Percentiles rank a stretch among this genome's conserved stretches.
These are phyloP conservation scores for Cryptococcus sp. DNA, from an alignment of 1,284 basidiomycete species.

Conservation along the genomic window DNA sequence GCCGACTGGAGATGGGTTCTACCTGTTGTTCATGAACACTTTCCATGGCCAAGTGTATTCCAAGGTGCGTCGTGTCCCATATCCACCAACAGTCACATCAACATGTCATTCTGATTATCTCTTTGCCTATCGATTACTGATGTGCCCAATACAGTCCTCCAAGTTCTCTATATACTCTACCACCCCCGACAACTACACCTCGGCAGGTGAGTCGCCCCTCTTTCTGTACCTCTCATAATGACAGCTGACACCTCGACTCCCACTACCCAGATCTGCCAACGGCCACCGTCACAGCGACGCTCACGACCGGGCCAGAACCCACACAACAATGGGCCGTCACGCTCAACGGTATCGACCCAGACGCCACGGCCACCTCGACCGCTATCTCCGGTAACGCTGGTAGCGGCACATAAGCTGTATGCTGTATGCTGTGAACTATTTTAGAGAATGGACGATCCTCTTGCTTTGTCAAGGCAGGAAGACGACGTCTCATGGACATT, in stretches of 20 bases:
- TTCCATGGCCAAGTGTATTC: conserved; percentile 47
- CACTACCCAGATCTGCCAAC: conserved; percentile 10
- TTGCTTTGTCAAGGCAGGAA: too few relatives aligned
- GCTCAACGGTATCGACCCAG: conserved; percentile 42
- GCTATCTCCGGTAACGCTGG: conserved; percentile 32
- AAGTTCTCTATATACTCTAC: neutral
- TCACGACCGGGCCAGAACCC: conserved; percentile 36
- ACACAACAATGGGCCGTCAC: conserved; percentile 50
- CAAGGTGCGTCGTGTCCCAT: conserved; percentile 24
- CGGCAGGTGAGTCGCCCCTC: conserved; percentile 10
- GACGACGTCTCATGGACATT: too few relatives aligned
- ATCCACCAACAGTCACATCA: neutral
- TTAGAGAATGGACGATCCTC: too few relatives aligned
- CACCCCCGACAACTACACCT: neutral
- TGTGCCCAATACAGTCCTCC: neutral
- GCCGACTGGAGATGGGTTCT: conserved; percentile 41
- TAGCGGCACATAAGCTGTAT: conserved; percentile 9
- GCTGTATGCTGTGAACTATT: neutral
- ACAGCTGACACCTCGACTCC: neutral
- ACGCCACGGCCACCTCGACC: conserved; percentile 28
- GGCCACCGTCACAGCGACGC: conserved; percentile 1
- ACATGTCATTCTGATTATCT: neutral
- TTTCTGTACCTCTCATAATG: neutral
- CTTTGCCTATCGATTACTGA: neutral
- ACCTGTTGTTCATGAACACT: conserved; percentile 48